Evolutionary conservation across 305 asterid species (phyloP), one percentile per base, ranked within the genome.

Genomic region (Coffea humblotiana): DNA sequence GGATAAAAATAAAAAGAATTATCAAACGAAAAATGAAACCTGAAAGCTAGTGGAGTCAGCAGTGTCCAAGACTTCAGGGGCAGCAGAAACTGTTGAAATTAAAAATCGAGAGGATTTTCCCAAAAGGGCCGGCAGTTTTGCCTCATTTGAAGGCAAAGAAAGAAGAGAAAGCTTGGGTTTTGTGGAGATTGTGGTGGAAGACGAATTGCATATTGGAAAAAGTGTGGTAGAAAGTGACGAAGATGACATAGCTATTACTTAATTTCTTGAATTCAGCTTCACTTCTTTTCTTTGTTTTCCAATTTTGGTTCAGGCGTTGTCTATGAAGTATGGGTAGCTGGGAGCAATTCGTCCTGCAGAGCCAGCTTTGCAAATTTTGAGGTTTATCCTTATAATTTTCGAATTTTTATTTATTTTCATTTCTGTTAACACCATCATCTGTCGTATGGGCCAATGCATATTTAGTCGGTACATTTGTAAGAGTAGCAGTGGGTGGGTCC

Each of bases 1-100:
- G 32, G 32, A 37, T 37, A 37, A 37, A 40, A 40, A 40, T 40
- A 0, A 25, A 35, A 74, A 72, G 37, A 37, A 1, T 0, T 10
- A 75, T 75, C 65, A 21, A 32, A 64, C 12, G 16, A 47, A 67
- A 81, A 77, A 70, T 9, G 7, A 29, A 63, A 94, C 98, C 94
- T 91, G 90, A 80, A 74, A 49, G 47, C 76, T 43, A 76, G 83
- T 16, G 73, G 88, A 49, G 29, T 66, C 87, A 43, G 82, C 81
- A 47, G 91, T 61, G 15, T 90, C 97, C 86, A 94, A 61, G 8
- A 81, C 95, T 80, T 92, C 95, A 54, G 98, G 93, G 75, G 90
- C 93, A 75, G 95, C 96, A 79, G 77, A 78, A 63, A 88, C 64
- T 83, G 83, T 87, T 1, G 95, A 86, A 76, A 87, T 71, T 35